Evolutionary conservation across 192 early-diverging fungal species (phyloP).

Genomic region (Backusella tuberculispora): DNA sequence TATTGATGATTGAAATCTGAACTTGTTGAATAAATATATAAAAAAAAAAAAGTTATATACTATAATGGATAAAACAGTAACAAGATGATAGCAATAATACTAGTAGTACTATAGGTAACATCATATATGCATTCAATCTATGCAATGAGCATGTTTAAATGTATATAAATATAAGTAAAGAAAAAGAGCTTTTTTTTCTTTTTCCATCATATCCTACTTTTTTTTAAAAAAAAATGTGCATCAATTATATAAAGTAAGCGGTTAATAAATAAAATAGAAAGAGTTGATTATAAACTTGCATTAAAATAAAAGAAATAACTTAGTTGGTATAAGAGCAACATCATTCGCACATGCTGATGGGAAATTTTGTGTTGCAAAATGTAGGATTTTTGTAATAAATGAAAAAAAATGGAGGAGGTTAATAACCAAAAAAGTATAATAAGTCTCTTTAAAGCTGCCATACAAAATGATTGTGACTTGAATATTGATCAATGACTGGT

Average conservation of each 20-base stretch:
- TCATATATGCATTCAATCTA: too few species aligned
- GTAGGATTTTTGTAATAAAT: neutral
- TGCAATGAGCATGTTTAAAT: too few species aligned
- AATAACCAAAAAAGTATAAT: constrained; percentile 14
- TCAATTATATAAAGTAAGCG: neutral
- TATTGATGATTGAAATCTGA: neutral
- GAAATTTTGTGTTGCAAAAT: neutral
- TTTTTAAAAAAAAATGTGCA: too few species aligned
- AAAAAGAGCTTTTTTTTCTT: neutral
- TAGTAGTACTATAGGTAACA: too few species aligned
- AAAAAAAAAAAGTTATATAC: too few species aligned
- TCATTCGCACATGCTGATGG: constrained; percentile 2
- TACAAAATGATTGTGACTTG: neutral
- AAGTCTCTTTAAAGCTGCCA: constrained; percentile 13
- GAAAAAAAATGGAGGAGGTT: neutral
- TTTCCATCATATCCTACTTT: too few species aligned
- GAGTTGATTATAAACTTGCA: neutral
- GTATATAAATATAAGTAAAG: neutral
- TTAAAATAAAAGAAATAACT: constrained; percentile 13
- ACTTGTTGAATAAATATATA: neutral
- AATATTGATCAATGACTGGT: neutral
- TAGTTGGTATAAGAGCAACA: neutral
- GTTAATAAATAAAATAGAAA: neutral
- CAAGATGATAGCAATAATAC: too few species aligned
- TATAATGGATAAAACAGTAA: too few species aligned